Evolutionary conservation across 768 basidiomycete genomes (phyloP), one percentile per base, ranked within the genome.

Genomic region (Lentinula edodes): DNA sequence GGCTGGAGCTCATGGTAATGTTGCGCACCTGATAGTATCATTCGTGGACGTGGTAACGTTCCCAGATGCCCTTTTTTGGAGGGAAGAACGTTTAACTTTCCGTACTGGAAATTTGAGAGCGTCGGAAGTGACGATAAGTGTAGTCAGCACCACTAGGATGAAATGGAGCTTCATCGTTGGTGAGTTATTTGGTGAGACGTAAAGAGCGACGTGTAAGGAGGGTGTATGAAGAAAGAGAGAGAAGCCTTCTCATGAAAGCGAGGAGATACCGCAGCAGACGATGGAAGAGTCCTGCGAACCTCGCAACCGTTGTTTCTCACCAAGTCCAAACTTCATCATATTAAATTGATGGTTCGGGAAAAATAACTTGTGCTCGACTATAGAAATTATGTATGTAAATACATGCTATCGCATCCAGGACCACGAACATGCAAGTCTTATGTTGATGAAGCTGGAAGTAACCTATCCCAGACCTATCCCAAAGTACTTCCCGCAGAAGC

Each of bases 31-130:
- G 60, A 69, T 67, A 52, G 67, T 66, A 52, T 67, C 67, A 8
- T 68, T 66, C 18, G 72, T 62, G 13, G 72, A 69, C 16, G 71
- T 71, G n/a, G 78, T 75, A 45, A 71, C 71, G 51, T 76, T 77
- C 10, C 46, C 46, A 53, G 52, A n/a, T 28, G 46, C 6, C 68
- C 70, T 23, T 77, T 74, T 69, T 83, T 76, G 61, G 74, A 64
- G 55, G 16, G 73, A 66, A 65, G 64, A 56, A 34, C 71, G 75
- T 62, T 72, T 79, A 62, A 74, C 67, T 67, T 79, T 81, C 63
- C 77, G 79, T 69, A 88, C 61, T 45, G 83, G 77, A 41, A 83
- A 66, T 53, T 67, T 76, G 66, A 79, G 62, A 13, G 88, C 82
- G 64, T 80, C 72, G 51, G 78, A 73, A 62, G 78, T 67, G 48